These are phyloP conservation scores for Nemania abortiva DNA, from an alignment of 2,329 filamentous ascomycete species.

Conservation along the genomic window DNA sequence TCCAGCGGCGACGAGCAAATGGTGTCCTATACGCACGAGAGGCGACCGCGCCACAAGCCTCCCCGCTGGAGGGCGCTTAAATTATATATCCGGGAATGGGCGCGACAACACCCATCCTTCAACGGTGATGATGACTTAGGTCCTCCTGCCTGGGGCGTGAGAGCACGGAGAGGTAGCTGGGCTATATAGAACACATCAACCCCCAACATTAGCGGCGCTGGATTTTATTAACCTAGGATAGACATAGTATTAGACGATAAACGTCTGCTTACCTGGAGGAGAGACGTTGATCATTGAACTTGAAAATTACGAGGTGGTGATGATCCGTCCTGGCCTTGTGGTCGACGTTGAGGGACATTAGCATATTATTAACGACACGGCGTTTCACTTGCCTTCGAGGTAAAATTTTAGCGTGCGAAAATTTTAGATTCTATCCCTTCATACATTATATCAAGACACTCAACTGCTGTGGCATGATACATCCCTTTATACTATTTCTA, in stretches of 20 bases:
- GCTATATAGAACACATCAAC: constrained; percentile 63
- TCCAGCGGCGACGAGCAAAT: constrained; percentile 48
- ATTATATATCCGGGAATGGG: constrained; percentile 90
- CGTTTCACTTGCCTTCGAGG: constrained; percentile 11
- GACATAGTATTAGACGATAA: constrained; percentile 26
- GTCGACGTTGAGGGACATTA: constrained; percentile 15
- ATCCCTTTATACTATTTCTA: neutral
- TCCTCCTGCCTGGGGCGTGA: constrained; percentile 76
- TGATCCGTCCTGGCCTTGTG: constrained; percentile 8
- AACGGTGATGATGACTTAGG: constrained; percentile 68
- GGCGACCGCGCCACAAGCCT: constrained; percentile 61
- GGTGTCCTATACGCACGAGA: constrained; percentile 54
- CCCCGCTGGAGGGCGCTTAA: constrained; percentile 86
- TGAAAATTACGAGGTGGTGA: neutral
- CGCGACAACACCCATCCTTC: constrained; percentile 83
- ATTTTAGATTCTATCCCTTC: neutral
- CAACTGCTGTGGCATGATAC: constrained; percentile 4
- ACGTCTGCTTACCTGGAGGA: constrained; percentile 19
- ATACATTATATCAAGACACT: neutral
- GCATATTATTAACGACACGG: constrained; percentile 26
- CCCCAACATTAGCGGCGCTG: constrained; percentile 15
- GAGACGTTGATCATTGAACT: constrained; percentile 18
- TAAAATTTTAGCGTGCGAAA: neutral
- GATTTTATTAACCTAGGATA: constrained; percentile 26
- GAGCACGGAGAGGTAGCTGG: constrained; percentile 77